phyloP scores from a whole-genome alignment of 2,329 filamentous ascomycete species.

The Pseudocercospora cruenta region DNA sequence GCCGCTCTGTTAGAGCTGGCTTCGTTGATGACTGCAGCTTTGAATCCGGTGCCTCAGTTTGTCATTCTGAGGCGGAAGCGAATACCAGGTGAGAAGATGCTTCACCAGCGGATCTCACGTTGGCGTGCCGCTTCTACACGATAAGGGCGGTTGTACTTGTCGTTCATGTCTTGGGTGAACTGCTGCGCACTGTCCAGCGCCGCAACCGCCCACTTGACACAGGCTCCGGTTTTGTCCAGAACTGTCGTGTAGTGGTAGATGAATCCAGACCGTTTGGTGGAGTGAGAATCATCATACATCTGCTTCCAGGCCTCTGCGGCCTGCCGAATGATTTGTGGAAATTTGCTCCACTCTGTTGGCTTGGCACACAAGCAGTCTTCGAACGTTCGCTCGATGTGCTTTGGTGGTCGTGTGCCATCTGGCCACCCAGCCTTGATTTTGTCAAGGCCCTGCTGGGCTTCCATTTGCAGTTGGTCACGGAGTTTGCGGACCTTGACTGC shows the following conservation, averaged over 20 bases:
- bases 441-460: neutral
- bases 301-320: neutral
- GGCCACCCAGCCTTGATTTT: neutral
- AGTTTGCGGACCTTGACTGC: neutral
- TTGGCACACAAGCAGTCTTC: neutral
- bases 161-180: slow-evolving; percentile 1
- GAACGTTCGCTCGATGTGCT: neutral
- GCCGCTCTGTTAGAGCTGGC: neutral
- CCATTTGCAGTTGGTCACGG: neutral
- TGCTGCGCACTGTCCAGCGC: neutral
- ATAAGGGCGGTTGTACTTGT: neutral
- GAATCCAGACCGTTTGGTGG: neutral
- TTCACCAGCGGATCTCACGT: neutral
- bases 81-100: neutral
- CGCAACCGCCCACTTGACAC: neutral
- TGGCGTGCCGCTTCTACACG: neutral
- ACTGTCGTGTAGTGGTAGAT: neutral
- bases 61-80: neutral
- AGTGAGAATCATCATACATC: slow-evolving; percentile 2
- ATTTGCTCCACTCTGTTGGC: neutral
- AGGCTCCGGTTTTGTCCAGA: neutral
- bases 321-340: neutral
- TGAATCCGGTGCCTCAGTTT: neutral
- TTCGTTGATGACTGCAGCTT: neutral
- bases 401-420: neutral